phyloP scores from a whole-genome alignment of 495 filamentous ascomycete species.

The Apiosordaria backusii region DNA sequence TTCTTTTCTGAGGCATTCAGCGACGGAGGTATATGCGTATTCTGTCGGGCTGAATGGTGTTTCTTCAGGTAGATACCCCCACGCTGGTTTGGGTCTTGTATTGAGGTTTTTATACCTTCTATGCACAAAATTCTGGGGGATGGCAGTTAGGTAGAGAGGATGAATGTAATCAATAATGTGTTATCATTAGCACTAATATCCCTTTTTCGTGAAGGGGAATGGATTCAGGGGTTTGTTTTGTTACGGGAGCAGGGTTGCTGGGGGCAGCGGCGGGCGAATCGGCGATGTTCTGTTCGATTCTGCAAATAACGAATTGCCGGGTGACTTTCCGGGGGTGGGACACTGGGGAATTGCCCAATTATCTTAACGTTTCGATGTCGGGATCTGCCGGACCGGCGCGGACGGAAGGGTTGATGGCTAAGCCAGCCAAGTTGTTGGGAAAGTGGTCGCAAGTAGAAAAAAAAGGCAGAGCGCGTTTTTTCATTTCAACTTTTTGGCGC shows the following conservation, averaged over 20 bases:
- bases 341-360: neutral
- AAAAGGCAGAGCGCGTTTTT: neutral
- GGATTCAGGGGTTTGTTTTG: constrained; percentile 8
- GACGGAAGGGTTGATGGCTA: constrained; percentile 5
- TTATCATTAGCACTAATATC: neutral
- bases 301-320: neutral
- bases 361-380: constrained; percentile 5
- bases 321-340: neutral
- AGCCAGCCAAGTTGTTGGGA: constrained; percentile 15
- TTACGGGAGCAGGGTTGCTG: neutral
- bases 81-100: neutral
- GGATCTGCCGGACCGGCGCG: constrained; percentile 21
- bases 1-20: neutral
- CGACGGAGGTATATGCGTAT: too few relatives aligned
- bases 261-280: constrained; percentile 3
- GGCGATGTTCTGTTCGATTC: constrained; percentile 7
- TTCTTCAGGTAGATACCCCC: neutral
- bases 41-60: neutral
- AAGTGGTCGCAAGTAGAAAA: neutral
- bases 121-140: neutral
- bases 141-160: neutral
- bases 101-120: neutral
- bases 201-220: neutral
- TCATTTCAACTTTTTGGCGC: constrained; percentile 7
- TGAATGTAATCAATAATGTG: neutral